phyloP scores from a whole-genome alignment of 2,329 filamentous ascomycete genomes.

The Apiospora kogelbergensis region DNA sequence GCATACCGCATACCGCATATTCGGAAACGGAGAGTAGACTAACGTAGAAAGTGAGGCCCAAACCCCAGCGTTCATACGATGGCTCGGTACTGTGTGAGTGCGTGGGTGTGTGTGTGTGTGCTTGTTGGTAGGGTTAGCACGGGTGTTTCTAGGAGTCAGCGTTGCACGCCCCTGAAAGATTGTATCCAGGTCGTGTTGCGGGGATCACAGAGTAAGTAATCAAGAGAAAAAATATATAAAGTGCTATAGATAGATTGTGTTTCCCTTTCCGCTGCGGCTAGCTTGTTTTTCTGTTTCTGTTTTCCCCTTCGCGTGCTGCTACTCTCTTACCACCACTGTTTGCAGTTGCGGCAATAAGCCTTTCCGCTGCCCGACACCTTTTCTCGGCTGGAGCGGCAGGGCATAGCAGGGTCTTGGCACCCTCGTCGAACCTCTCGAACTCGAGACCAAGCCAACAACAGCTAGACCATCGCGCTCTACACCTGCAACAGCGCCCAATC shows the following conservation, averaged over 20 bases:
- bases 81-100: too few species aligned
- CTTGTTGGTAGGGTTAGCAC: not conserved
- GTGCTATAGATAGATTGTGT: slow-evolving; percentile 1
- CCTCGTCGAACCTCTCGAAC: not conserved
- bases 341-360: not conserved
- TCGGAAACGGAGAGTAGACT: not conserved
- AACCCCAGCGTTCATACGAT: too few species aligned
- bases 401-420: not conserved
- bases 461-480: not conserved
- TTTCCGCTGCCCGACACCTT: not conserved
- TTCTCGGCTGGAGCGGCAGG: slow-evolving; percentile 1
- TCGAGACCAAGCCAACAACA: not conserved
- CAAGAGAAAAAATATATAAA: not conserved
- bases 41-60: not conserved
- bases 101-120: not conserved
- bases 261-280: not conserved
- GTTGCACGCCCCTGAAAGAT: not conserved
- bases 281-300: not conserved
- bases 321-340: slow-evolving; percentile 4
- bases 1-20: too few species aligned
- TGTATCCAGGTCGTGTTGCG: not conserved
- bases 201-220: not conserved
- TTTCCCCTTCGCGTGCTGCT: not conserved
- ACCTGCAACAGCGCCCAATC: not conserved
- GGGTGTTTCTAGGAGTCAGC: not conserved